phyloP scores from a whole-genome alignment of 176 grass and related monocot species.

The Cenchrus purpureus region DNA sequence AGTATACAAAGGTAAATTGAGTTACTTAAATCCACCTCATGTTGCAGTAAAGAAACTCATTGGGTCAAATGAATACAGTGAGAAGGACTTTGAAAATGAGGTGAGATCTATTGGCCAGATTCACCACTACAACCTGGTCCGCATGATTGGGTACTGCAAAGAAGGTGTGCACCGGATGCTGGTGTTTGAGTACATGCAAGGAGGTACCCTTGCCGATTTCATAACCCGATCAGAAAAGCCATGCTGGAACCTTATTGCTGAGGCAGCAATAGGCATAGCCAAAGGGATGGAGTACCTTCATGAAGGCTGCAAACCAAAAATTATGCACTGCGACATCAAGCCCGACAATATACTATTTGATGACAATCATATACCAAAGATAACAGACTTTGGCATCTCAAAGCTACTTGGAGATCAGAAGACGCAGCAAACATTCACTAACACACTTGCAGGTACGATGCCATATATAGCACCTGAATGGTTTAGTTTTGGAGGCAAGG shows the following conservation, averaged over 20 bases:
- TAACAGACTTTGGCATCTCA: conserved; percentile 35
- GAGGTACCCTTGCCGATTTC: background rate
- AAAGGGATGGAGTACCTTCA: conserved; percentile 31
- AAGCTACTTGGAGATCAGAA: background rate
- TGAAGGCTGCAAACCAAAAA: background rate
- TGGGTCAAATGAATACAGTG: background rate
- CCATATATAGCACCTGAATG: conserved; percentile 15
- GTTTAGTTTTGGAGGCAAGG: background rate
- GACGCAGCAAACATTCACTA: conserved; percentile 23
- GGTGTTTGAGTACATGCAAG: conserved; percentile 48
- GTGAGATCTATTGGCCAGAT: conserved; percentile 33
- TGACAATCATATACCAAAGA: background rate
- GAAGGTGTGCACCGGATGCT: conserved; percentile 38
- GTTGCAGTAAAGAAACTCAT: conserved; percentile 34
- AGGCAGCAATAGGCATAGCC: conserved; percentile 22
- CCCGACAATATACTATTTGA: conserved; percentile 31
- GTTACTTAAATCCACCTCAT: background rate
- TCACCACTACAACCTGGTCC: conserved; percentile 45
- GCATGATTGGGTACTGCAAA: conserved; percentile 40
- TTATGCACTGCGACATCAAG: conserved; percentile 52
- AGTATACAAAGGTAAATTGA: background rate
- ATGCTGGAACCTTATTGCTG: background rate
- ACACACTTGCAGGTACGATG: background rate
- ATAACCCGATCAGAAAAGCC: background rate
- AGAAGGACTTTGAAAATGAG: conserved; percentile 38